phyloP scores from a whole-genome alignment of 495 filamentous ascomycete genomes.

The Penicillium fimorum region DNA sequence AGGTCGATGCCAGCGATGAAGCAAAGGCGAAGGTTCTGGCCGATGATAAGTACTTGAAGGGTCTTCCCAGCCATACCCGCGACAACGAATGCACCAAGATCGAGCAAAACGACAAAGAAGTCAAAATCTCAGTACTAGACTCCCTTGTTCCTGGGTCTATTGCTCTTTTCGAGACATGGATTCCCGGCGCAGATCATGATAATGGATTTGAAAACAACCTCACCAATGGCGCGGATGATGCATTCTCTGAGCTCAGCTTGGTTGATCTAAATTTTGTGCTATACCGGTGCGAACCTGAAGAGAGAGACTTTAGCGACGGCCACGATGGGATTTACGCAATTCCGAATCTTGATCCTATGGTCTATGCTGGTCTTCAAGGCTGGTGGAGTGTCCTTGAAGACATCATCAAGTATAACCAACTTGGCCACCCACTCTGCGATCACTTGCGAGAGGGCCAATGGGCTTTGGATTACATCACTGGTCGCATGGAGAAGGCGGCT shows the following conservation, averaged over 20 bases:
- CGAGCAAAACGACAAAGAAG: constrained; percentile 64
- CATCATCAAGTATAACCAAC: constrained; percentile 83
- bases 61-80: constrained; percentile 76
- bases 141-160: constrained; percentile 90
- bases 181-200: constrained; percentile 77
- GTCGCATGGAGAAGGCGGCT: constrained; percentile 70
- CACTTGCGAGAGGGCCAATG: constrained; percentile 90
- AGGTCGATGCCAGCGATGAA: constrained; percentile 70
- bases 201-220: constrained; percentile 79
- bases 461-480: constrained; percentile 87
- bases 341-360: constrained; percentile 75
- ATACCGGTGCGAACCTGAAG: constrained; percentile 90
- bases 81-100: constrained; percentile 68
- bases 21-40: constrained; percentile 59
- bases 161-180: constrained; percentile 93
- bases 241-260: constrained; percentile 69
- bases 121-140: constrained; percentile 76
- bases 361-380: constrained; percentile 95
- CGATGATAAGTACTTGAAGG: constrained; percentile 69
- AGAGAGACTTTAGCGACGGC: constrained; percentile 74
- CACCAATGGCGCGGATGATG: constrained; percentile 74
- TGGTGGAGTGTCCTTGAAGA: constrained; percentile 94
- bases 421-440: constrained; percentile 89
- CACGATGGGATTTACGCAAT: constrained; percentile 86
- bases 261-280: constrained; percentile 89